These are phyloP conservation scores for Nitzschia putrida DNA, from an alignment of 108 stramenopile species.

Conservation along the genomic window DNA sequence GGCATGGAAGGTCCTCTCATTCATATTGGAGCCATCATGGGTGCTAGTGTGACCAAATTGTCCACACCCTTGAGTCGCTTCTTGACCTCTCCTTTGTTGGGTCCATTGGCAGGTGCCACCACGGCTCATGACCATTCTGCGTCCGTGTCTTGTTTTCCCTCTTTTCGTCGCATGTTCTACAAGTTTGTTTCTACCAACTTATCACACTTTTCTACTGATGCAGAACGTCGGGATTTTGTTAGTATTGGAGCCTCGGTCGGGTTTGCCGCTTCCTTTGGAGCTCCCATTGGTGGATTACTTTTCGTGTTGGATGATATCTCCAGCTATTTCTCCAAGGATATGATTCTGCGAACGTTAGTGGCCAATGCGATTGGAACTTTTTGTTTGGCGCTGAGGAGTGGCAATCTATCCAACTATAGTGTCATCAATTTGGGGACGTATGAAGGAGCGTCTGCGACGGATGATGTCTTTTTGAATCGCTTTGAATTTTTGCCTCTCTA, in stretches of 20 bases:
- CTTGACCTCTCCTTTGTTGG: neutral
- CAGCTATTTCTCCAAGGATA: slow-evolving; percentile 55
- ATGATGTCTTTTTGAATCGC: slow-evolving; percentile 19
- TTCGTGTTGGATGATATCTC: slow-evolving; percentile 48
- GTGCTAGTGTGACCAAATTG: slow-evolving; percentile 35
- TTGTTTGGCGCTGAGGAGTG: slow-evolving; percentile 50
- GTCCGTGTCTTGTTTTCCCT: neutral
- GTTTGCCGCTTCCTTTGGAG: slow-evolving; percentile 84
- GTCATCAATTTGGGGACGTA: slow-evolving; percentile 42
- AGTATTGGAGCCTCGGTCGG: slow-evolving; percentile 79
- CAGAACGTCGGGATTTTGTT: slow-evolving; percentile 70
- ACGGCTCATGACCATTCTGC: neutral
- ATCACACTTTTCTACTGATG: slow-evolving; percentile 63
- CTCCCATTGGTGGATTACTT: slow-evolving; percentile 83
- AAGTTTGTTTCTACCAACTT: slow-evolving; percentile 38
- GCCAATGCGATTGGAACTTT: slow-evolving; percentile 61
- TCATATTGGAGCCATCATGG: slow-evolving; percentile 75
- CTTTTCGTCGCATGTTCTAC: neutral
- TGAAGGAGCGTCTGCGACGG: neutral
- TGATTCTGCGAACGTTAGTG: slow-evolving; percentile 62
- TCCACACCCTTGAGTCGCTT: neutral
- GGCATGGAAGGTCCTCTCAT: slow-evolving; percentile 89
- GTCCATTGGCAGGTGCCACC: no score
- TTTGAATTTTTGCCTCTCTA: slow-evolving; percentile 45
- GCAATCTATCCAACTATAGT: slow-evolving; percentile 50